A percentile compares a stretch with the other conserved stretches of the same genome.
Conservation (phyloP, 2,329 filamentous ascomycete species). For the Aspergillus fructus region DNA sequence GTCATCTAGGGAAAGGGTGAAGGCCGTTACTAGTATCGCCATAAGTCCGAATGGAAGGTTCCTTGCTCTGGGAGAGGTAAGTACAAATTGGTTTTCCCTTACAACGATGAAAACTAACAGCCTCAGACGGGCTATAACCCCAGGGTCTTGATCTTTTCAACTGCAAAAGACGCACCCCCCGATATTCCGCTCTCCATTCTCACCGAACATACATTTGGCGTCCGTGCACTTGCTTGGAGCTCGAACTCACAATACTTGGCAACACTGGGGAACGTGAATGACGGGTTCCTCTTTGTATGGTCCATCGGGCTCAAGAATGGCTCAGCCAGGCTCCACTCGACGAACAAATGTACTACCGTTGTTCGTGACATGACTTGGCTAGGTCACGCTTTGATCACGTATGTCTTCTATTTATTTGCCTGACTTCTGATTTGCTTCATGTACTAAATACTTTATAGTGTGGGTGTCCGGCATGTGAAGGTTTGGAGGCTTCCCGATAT, state of each 20-base stretch:
- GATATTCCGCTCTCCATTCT: slow-evolving; percentile 82
- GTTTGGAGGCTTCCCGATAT: slow-evolving; percentile 82
- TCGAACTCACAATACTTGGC: slow-evolving; percentile 82
- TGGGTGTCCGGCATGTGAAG: slow-evolving; percentile 89
- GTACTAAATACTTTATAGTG: slow-evolving; percentile 31
- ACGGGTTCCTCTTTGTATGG: slow-evolving; percentile 94
- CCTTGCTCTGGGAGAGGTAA: slow-evolving; percentile 82
- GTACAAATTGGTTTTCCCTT: slow-evolving; percentile 17
- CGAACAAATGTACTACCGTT: slow-evolving; percentile 87
- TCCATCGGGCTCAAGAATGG: slow-evolving; percentile 79
- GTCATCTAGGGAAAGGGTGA: slow-evolving; percentile 88
- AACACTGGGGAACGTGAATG: slow-evolving; percentile 83
- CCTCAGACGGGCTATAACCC: slow-evolving; percentile 81
- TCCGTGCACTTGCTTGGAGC: slow-evolving; percentile 86
- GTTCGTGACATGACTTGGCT: slow-evolving; percentile 90
- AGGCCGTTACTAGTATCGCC: slow-evolving; percentile 86
- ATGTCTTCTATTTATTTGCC: slow-evolving; percentile 27
- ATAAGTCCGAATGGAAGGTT: slow-evolving; percentile 84
- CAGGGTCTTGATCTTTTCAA: slow-evolving; percentile 83
- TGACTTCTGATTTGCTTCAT: neutral
- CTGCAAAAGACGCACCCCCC: slow-evolving; percentile 70
- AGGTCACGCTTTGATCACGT: slow-evolving; percentile 76
- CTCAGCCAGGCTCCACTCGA: slow-evolving; percentile 74
- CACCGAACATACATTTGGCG: slow-evolving; percentile 85
- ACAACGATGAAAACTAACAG: slow-evolving; percentile 26